Evolutionary conservation across 192 early-diverging fungal genomes (phyloP).

Genomic region (Linnemannia hyalina): DNA sequence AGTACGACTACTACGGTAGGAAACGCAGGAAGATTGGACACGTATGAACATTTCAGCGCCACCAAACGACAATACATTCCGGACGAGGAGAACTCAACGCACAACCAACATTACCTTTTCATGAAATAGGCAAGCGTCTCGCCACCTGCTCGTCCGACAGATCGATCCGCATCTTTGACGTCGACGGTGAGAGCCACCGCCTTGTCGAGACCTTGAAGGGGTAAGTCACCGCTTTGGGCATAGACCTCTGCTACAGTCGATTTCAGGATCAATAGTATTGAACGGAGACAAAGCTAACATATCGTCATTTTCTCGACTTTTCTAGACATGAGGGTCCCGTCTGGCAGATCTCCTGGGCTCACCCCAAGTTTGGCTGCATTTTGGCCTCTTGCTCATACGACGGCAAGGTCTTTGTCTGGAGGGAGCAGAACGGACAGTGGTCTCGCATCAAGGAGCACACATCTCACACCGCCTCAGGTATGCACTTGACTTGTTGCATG

Average conservation of each 20-base stretch:
- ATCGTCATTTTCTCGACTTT: neutral
- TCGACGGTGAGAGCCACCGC: slow-evolving; percentile 79
- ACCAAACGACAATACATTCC: neutral
- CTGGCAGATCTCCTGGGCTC: slow-evolving; percentile 99
- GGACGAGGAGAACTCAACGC: neutral
- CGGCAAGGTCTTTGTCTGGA: slow-evolving; percentile 96
- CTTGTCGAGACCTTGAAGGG: slow-evolving; percentile 79
- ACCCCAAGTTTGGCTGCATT: slow-evolving; percentile 97
- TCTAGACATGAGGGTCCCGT: slow-evolving; percentile 95
- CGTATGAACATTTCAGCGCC: neutral
- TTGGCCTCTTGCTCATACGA: slow-evolving; percentile 98
- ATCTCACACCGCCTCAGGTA: slow-evolving; percentile 92
- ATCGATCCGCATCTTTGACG: slow-evolving; percentile 93
- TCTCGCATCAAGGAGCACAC: slow-evolving; percentile 87
- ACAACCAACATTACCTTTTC: neutral
- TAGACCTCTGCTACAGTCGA: neutral
- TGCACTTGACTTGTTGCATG: neutral
- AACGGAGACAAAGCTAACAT: slow-evolving; percentile 56
- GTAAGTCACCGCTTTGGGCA: slow-evolving; percentile 56
- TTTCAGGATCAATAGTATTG: neutral
- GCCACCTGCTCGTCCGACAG: slow-evolving; percentile 98
- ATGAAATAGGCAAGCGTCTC: slow-evolving; percentile 85
- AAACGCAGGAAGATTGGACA: neutral
- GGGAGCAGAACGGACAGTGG: slow-evolving; percentile 88
- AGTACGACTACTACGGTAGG: slow-evolving; percentile 70